phyloP scores from a whole-genome alignment of 2,329 filamentous ascomycete genomes.

The Sporothrix brasiliensis region DNA sequence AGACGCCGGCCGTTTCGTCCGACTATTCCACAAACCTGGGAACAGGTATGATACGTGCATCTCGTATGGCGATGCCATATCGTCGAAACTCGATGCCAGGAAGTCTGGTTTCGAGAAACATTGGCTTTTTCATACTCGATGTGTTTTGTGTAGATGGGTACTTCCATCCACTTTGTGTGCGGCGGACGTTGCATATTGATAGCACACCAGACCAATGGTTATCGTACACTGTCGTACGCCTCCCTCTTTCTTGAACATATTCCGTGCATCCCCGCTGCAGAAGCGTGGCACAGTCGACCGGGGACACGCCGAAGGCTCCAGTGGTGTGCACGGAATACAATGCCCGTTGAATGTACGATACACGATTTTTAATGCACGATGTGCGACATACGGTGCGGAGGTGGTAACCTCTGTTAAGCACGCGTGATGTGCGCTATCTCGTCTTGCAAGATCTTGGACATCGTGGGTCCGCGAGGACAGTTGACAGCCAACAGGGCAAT shows the following conservation, averaged over 20 bases:
- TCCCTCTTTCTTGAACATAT: background rate
- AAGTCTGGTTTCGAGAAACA: background rate
- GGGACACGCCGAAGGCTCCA: background rate
- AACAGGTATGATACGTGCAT: background rate
- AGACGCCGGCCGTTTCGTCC: background rate
- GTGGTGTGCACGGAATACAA: background rate
- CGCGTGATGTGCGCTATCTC: too few relatives aligned
- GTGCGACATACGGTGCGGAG: too few relatives aligned
- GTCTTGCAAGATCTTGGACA: too few relatives aligned
- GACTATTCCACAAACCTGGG: background rate
- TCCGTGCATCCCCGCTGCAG: slow-evolving; percentile 22
- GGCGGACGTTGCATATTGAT: background rate
- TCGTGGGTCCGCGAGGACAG: too few relatives aligned
- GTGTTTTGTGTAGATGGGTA: slow-evolving; percentile 20
- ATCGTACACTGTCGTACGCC: background rate
- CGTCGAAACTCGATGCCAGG: background rate
- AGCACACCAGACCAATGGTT: background rate
- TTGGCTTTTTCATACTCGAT: background rate
- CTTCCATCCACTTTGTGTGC: background rate
- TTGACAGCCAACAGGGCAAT: too few relatives aligned
- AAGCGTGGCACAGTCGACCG: slow-evolving; percentile 16
- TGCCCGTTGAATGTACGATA: background rate
- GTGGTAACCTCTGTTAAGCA: too few relatives aligned
- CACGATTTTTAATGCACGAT: too few relatives aligned
- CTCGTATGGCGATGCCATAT: background rate